Base-by-base conservation (phyloP, 441 rosid genomes). In the Lepidium campestre region DNA sequence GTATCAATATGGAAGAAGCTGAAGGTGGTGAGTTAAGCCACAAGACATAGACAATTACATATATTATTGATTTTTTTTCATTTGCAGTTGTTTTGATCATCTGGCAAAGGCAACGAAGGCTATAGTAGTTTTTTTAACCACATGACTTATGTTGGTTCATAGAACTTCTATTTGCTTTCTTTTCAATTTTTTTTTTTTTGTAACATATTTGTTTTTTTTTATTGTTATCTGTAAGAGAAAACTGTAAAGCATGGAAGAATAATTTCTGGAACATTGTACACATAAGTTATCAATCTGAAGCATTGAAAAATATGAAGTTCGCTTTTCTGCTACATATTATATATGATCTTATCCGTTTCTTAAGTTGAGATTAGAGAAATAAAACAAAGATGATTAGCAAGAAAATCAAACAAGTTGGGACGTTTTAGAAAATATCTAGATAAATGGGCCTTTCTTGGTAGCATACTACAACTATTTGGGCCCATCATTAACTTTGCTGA, bases 1-100 rank as follows among this genome's bases (percentile, higher is more conserved):
- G 77, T 58, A 73, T 73, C 54, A 73, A 73, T 67, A 54, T 73
- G 77, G 73, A 73, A 73, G 77, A 67, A 67, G 27, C 39, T 45
- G 72, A 73, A 67, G 57, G 72, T 48, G 72, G 63, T 45, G 68
- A 45, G 48, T 36, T 60, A 15, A 67, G 53, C 52, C 72, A 52
- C 48, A 73, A 67, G 63, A 52, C 57, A 59, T 45, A 60, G 63
- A 35, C 13, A 59, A 18, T 59, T 42, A 58, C 57, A 60, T 42
- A 27, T 52, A 39, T 27, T 49, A 20, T 41, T 54, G 63, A 47
- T 42, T 73, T 29, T 36, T 34, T 31, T 7, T 35, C 23, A 29
- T 13, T 37, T 36, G 62, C 68, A 44, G 59, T 22, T 71, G 41
- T 44, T 65, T 58, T 49, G 17, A 72, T 58, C 40, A 72, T 72